These are phyloP conservation scores for Leptodontidium sp. DNA, from an alignment of 2,329 filamentous ascomycete species.

Conservation along the genomic window DNA sequence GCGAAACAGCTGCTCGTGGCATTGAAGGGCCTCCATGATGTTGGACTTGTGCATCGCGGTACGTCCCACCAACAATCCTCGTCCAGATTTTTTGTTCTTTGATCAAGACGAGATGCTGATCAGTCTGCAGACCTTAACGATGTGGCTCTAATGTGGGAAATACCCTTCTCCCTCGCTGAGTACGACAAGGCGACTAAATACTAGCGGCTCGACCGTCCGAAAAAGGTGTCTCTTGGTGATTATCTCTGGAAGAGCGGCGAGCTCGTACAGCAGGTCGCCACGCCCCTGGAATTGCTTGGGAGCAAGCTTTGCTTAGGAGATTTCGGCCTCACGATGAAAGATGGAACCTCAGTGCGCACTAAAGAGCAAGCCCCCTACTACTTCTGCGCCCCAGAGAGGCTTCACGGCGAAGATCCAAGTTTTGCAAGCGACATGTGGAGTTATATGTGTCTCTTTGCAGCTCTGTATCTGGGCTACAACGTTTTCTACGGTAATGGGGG, in stretches of 20 bases:
- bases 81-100: background rate
- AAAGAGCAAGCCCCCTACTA: conserved; percentile 24
- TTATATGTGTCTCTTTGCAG: conserved; percentile 32
- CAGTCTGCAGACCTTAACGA: conserved; percentile 28
- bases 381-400: conserved; percentile 32
- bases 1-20: conserved; percentile 28
- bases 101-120: conserved; percentile 19
- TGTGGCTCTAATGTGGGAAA: conserved; percentile 28
- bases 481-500: conserved; percentile 22
- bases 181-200: conserved; percentile 29
- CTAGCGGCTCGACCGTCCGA: conserved; percentile 25
- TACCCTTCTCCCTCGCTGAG: conserved; percentile 7
- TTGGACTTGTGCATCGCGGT: conserved; percentile 31
- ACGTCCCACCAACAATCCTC: conserved; percentile 10
- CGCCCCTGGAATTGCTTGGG: conserved; percentile 18
- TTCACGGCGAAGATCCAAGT: conserved; percentile 28
- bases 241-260: conserved; percentile 23
- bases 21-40: conserved; percentile 31
- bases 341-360: conserved; percentile 24
- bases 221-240: conserved; percentile 17
- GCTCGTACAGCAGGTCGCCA: conserved; percentile 23
- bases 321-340: conserved; percentile 32
- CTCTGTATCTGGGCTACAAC: conserved; percentile 29
- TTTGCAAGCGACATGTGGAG: conserved; percentile 35
- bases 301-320: conserved; percentile 26